Percentiles rank a stretch among this genome's conserved stretches.
These are phyloP conservation scores for Zelopaecilomyces penicillatus DNA, from an alignment of 2,329 filamentous ascomycete genomes.

Conservation along the genomic window DNA sequence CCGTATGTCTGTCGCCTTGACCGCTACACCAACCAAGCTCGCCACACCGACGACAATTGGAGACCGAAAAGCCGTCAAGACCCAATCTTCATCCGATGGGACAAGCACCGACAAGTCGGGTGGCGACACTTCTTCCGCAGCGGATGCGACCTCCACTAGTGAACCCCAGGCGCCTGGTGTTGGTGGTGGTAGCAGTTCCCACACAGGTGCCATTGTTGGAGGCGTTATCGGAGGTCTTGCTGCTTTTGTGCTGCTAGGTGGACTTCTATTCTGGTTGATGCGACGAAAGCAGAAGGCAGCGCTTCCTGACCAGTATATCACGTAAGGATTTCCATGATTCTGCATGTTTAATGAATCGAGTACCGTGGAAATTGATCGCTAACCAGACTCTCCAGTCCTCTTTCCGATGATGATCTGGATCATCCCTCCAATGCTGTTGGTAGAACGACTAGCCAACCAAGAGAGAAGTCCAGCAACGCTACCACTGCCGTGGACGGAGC, in stretches of 20 bases:
- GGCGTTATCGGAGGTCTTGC: constrained; percentile 45
- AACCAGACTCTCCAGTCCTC: no score
- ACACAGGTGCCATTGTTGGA: constrained; percentile 44
- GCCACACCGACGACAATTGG: constrained; percentile 34
- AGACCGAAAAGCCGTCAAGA: constrained; percentile 4
- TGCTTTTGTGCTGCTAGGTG: constrained; percentile 33
- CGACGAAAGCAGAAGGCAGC: constrained; percentile 28
- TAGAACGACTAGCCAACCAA: no score
- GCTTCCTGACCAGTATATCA: constrained; percentile 25
- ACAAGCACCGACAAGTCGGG: background rate
- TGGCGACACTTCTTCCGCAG: constrained; percentile 6
- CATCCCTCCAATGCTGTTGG: no score
- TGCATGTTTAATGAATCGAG: no score
- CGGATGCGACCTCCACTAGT: constrained; percentile 12
- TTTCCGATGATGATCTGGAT: no score
- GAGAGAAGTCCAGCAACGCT: no score
- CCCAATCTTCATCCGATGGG: background rate
- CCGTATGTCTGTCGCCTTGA: constrained; percentile 33
- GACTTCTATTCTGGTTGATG: constrained; percentile 35
- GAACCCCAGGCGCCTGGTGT: constrained; percentile 20
- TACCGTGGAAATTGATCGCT: no score
- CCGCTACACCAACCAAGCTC: constrained; percentile 29
- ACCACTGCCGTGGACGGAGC: no score
- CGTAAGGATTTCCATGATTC: constrained; percentile 19
- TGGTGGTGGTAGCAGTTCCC: constrained; percentile 20